Percentiles rank a stretch among this genome's conserved stretches.
These are phyloP conservation scores for Heliamphora pulchella DNA, from an alignment of 179 eudicot species.

Conservation along the genomic window DNA sequence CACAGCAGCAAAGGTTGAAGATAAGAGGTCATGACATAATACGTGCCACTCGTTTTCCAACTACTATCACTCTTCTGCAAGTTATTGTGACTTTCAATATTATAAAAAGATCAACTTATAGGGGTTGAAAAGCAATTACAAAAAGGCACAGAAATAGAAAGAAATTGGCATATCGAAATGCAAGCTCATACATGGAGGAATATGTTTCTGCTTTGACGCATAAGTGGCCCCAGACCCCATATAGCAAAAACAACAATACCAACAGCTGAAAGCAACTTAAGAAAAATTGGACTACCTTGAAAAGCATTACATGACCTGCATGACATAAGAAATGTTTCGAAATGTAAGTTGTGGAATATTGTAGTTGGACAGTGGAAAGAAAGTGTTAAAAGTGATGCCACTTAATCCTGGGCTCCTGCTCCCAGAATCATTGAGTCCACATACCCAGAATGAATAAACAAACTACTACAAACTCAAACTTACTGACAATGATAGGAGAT, in stretches of 20 bases:
- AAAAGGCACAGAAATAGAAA: conserved; percentile 1
- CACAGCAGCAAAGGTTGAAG: conserved; percentile 80
- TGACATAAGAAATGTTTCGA: background rate
- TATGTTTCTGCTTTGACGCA: conserved; percentile 55
- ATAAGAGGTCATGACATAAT: conserved; percentile 65
- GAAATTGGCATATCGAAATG: background rate
- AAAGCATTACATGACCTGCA: conserved; percentile 53
- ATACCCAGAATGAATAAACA: background rate
- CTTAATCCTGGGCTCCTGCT: background rate
- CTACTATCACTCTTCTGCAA: conserved; percentile 68
- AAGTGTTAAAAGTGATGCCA: background rate
- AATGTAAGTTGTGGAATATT: background rate
- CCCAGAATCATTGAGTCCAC: background rate
- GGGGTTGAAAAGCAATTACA: conserved; percentile 1
- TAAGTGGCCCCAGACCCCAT: conserved; percentile 80
- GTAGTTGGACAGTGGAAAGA: background rate
- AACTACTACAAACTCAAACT: background rate
- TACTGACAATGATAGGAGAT: background rate
- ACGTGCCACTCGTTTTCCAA: conserved; percentile 71
- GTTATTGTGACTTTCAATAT: conserved; percentile 10
- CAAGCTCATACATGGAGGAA: conserved; percentile 48
- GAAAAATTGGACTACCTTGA: conserved; percentile 48
- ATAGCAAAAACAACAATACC: conserved; percentile 63
- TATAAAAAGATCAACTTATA: background rate
- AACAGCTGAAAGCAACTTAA: conserved; percentile 62